Percentiles rank a stretch among this genome's conserved stretches.
phyloP scores from a whole-genome alignment of 108 stramenopile species.

The Nannochloropsis gaditana region DNA sequence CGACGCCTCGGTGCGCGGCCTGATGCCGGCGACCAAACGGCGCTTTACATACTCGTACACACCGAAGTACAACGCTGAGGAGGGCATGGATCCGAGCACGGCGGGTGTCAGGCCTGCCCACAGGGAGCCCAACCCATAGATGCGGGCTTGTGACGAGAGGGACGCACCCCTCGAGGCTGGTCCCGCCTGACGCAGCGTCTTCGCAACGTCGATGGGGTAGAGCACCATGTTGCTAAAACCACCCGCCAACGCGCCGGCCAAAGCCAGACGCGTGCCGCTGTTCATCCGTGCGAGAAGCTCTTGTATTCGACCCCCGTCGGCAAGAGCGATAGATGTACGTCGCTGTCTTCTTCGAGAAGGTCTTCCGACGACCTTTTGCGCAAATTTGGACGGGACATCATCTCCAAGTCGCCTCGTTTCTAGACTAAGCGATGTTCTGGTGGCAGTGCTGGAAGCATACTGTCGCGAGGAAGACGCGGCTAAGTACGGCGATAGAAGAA shows the following conservation, averaged over 20 bases:
- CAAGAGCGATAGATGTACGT: neutral
- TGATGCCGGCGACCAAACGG: constrained; percentile 18
- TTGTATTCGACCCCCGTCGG: neutral
- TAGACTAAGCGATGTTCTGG: too few relatives aligned
- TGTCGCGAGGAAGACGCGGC: too few relatives aligned
- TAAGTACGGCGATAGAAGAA: too few relatives aligned
- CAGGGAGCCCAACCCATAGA: constrained; percentile 24
- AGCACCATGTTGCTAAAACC: constrained; percentile 49
- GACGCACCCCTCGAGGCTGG: neutral
- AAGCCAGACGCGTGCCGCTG: constrained; percentile 19
- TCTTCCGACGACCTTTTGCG: too few relatives aligned
- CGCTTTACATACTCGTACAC: constrained; percentile 62
- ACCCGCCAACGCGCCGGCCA: constrained; percentile 56
- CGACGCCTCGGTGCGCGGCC: neutral
- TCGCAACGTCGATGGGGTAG: constrained; percentile 56
- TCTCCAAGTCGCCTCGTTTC: too few relatives aligned
- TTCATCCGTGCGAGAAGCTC: neutral
- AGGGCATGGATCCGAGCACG: constrained; percentile 62
- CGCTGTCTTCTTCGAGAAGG: neutral
- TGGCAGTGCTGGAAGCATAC: too few relatives aligned
- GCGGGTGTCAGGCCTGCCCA: constrained; percentile 61
- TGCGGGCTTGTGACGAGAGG: constrained; percentile 22
- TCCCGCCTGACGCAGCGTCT: constrained; percentile 54
- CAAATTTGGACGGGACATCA: too few relatives aligned
- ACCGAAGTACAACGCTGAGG: constrained; percentile 69